phyloP scores from a whole-genome alignment of 768 basidiomycete species.

The Podaxis carcinomalis region DNA sequence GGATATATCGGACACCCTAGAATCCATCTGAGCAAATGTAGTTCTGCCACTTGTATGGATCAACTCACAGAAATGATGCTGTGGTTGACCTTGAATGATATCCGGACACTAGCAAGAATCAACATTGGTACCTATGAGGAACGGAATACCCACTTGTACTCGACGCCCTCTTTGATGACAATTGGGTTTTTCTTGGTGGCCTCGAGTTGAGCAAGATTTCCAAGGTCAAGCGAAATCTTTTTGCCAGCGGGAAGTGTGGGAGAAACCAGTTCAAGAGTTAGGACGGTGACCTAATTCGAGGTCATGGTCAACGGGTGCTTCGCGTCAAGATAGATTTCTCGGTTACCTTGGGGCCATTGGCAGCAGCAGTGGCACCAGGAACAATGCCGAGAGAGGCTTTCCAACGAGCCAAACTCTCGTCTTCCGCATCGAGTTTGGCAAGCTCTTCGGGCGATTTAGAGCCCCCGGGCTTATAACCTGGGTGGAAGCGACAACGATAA shows the following conservation, averaged over 20 bases:
- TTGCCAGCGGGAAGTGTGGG: conserved; percentile 59
- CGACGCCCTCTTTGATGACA: conserved; percentile 77
- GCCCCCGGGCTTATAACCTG: conserved; percentile 73
- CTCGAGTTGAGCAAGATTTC: conserved; percentile 37
- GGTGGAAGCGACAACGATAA: conserved; percentile 2
- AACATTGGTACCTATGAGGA: not conserved
- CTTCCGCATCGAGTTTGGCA: conserved; percentile 79
- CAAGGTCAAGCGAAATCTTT: conserved; percentile 65
- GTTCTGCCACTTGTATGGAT: conserved; percentile 7
- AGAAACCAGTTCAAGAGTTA: conserved; percentile 79
- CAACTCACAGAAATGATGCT: conserved; percentile 74
- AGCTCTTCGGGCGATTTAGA: conserved; percentile 79
- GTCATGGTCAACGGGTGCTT: not conserved
- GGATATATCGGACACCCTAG: conserved; percentile 81
- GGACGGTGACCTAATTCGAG: conserved; percentile 55
- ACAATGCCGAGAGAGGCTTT: conserved; percentile 90
- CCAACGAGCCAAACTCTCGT: conserved; percentile 94
- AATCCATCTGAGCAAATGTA: not conserved
- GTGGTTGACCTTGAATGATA: conserved; percentile 85
- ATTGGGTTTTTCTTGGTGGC: conserved; percentile 77
- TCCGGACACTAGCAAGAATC: conserved; percentile 54
- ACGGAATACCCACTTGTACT: conserved; percentile 67
- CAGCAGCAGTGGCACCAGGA: conserved; percentile 36
- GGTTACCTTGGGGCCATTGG: conserved; percentile 63
- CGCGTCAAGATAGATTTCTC: not conserved